Evolutionary conservation across 2,329 filamentous ascomycete genomes (phyloP).

Genomic region (Parascedosporium putredinis): DNA sequence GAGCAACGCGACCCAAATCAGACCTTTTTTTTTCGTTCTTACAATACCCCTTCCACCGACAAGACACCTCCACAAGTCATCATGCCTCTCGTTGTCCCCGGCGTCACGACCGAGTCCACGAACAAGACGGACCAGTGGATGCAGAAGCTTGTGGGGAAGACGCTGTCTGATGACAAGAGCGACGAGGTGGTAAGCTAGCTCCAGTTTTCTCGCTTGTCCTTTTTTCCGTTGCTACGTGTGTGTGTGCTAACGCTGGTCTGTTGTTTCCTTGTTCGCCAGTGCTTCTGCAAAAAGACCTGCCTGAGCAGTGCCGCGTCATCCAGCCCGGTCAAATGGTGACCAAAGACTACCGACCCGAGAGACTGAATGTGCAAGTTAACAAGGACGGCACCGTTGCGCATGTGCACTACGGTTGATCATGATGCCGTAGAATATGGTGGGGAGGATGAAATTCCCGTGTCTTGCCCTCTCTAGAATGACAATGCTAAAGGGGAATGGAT

Average conservation of each 20-base stretch:
- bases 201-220: neutral
- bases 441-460: too few relatives aligned
- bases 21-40: neutral
- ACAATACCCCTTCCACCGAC: neutral
- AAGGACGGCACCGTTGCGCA: slow-evolving; percentile 52
- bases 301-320: slow-evolving; percentile 45
- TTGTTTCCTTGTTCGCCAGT: too few relatives aligned
- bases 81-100: slow-evolving; percentile 58
- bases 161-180: slow-evolving; percentile 36
- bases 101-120: slow-evolving; percentile 36
- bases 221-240: too few relatives aligned
- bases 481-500: too few relatives aligned
- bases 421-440: too few relatives aligned
- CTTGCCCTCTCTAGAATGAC: too few relatives aligned
- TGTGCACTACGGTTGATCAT: slow-evolving; percentile 45
- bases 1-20: too few relatives aligned
- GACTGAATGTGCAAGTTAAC: slow-evolving; percentile 49
- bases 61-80: slow-evolving; percentile 8
- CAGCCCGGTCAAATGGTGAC: slow-evolving; percentile 47
- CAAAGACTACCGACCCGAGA: slow-evolving; percentile 41
- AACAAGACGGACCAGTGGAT: slow-evolving; percentile 46
- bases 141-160: slow-evolving; percentile 56
- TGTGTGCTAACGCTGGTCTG: slow-evolving; percentile 3
- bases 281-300: slow-evolving; percentile 52
- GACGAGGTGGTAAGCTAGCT: slow-evolving; percentile 41